Base-by-base conservation (phyloP, 2,329 filamentous ascomycete species). In the Fusarium coicis region DNA sequence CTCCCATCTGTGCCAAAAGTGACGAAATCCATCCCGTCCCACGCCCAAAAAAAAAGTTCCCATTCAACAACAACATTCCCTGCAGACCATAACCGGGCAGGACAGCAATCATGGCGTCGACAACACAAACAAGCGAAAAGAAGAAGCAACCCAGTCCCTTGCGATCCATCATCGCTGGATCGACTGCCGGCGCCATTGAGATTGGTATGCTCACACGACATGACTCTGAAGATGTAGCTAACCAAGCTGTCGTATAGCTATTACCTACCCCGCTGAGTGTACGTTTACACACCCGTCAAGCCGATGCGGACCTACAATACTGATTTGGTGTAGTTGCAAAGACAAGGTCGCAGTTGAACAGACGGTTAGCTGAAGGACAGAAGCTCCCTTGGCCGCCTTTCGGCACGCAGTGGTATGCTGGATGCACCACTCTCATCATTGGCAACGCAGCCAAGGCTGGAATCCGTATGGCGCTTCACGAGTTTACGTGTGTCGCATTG, bases 381-480 rank as follows among this genome's bases (percentile, higher is more conserved):
- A 98, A 97, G 85, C 89, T 98, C 36, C 95, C 96, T 59, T 98
- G 94, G 93, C 96, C 96, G 47, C 93, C 94, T 16, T 98, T 98
- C 79, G 96, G 96, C 54, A 87, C 85, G 77, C 94, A 97, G 83
- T 99, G 96, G 96, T 99, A 99, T 83, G 96, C 96, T 18, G 96
- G 96, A 42, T 99, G 96, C 85, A 98, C 96, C 52, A 98, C 96
- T 34, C 85, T 98, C 80, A 97, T 99, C 67, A 94, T 98, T 76
- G 96, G 96, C 69, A 99, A 99, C 84, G 97, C 95, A 59, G 88
- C 96, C 81, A 99, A 99, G 86, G 96, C 96, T 42, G 96, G 95
- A 67, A 97, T 98, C 72, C 92, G 95, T 95, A 88, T 69, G 92
- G n/a, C 39, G 28, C 34, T 18, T 30, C 40, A 37, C 30, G 30